Base-by-base conservation (phyloP, 768 basidiomycete species). In the Inosperma sp. region DNA sequence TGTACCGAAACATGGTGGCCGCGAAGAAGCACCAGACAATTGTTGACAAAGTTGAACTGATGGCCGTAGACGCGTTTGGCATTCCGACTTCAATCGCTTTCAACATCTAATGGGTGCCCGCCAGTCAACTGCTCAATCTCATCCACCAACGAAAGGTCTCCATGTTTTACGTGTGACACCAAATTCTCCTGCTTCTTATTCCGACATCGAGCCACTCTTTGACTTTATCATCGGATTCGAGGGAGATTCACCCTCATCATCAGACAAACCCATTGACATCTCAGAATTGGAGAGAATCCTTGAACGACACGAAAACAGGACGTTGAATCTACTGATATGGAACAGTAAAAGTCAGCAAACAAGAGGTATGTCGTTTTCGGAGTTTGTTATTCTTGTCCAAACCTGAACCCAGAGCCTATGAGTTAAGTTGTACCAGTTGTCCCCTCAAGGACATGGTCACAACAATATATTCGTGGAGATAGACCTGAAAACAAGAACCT, bases 191-290 rank as follows among this genome's bases (percentile, higher is more conserved):
- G 91, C 95, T 1, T 89, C 89, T 1, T 76, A 84, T 52, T 90
- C 91, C 1, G 79, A 77, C 48, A 83, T 94, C 39, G 90, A 88
- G 63, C 89, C 95, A 3, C 94, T 93, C 71, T 99, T 99, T 61
- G 96, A 98, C 72, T 98, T 96, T 65, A 80, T 99, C 17, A 84
- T 96, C 34, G 96, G 95, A 8, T 87, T 92, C 51, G 84, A 92
- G 63, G 88, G 88, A 7, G 80, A 82, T 55, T 71, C 77, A 1
- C 64, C 75, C 42, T 73, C n/a, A n/a, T n/a, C 76, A 25, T 68
- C 74, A 19, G 73, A 74, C 48, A 77, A 75, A 54, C 73, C 68
- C 40, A 77, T 91, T 42, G 86, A 90, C 57, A 85, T 79, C 9
- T 68, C 79, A 6, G 82, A 83, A 51, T 73, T 93, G 3, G 89